Percentiles rank a stretch among this genome's conserved stretches.
Evolutionary conservation across 768 basidiomycete genomes (phyloP).

Genomic region (Boletus edulis): DNA sequence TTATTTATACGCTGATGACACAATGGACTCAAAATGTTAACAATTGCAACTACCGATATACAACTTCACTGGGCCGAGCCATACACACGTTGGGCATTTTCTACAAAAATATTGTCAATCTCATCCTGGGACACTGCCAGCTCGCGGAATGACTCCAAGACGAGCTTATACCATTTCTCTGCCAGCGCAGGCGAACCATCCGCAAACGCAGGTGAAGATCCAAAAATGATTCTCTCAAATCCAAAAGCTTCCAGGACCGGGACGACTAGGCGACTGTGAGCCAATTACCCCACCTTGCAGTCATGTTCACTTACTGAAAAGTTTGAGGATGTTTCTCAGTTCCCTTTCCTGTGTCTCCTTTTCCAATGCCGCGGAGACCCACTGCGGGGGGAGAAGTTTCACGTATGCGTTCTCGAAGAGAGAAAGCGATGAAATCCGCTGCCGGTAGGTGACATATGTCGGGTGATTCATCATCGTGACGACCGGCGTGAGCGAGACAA

Average conservation of each 20-base stretch:
- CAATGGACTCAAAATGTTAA: no score
- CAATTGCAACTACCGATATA: neutral
- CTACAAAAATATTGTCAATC: constrained; percentile 69
- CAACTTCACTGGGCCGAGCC: constrained; percentile 1
- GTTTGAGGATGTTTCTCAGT: constrained; percentile 68
- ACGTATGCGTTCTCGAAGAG: constrained; percentile 69
- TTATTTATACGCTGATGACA: no score
- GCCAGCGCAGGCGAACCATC: constrained; percentile 47
- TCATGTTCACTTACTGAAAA: constrained; percentile 64
- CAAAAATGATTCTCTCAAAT: constrained; percentile 78
- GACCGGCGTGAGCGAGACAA: constrained; percentile 66
- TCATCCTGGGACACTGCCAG: constrained; percentile 75
- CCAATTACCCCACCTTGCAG: neutral
- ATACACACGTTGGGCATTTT: constrained; percentile 48
- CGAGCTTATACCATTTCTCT: constrained; percentile 78
- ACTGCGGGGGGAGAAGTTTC: constrained; percentile 75
- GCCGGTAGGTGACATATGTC: constrained; percentile 68
- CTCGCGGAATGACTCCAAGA: constrained; percentile 75
- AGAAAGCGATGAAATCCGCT: constrained; percentile 69
- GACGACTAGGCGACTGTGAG: constrained; percentile 49
- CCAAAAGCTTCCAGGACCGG: constrained; percentile 86
- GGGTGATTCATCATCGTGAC: constrained; percentile 80
- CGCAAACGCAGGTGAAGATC: constrained; percentile 65
- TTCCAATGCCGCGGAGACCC: constrained; percentile 45
- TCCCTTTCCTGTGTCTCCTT: constrained; percentile 38